phyloP scores from a whole-genome alignment of 768 basidiomycete genomes.

The Kwoniella dendrophila region DNA sequence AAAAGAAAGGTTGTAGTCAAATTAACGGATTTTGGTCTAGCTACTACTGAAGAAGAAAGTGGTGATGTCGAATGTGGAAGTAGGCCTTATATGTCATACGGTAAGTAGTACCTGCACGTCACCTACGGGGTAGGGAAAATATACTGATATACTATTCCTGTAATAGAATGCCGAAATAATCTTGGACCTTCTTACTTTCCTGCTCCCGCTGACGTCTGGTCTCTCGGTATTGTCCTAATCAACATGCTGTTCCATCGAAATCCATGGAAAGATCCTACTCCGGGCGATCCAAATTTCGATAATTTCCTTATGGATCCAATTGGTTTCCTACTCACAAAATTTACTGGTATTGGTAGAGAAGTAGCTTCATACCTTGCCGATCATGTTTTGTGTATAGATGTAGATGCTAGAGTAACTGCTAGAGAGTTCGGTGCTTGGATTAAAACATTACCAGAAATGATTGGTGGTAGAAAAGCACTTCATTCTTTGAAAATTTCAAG shows the following conservation, averaged over 20 bases:
- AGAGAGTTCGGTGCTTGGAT: slow-evolving; percentile 84
- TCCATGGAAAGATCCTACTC: slow-evolving; percentile 93
- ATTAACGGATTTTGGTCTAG: slow-evolving; percentile 93
- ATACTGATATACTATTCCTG: not conserved
- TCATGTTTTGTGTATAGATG: slow-evolving; percentile 76
- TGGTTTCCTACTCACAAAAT: slow-evolving; percentile 84
- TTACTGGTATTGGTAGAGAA: slow-evolving; percentile 65
- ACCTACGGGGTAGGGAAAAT: not conserved
- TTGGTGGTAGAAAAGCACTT: slow-evolving; percentile 58
- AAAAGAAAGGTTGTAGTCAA: slow-evolving; percentile 94
- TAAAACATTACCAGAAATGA: slow-evolving; percentile 73
- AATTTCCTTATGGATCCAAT: slow-evolving; percentile 75
- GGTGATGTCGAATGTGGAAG: slow-evolving; percentile 98
- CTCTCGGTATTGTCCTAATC: slow-evolving; percentile 96
- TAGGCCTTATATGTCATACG: slow-evolving; percentile 98
- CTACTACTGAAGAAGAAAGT: slow-evolving; percentile 82
- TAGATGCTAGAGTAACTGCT: slow-evolving; percentile 73
- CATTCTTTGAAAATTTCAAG: slow-evolving; percentile 38
- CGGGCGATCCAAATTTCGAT: slow-evolving; percentile 75
- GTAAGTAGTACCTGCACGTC: slow-evolving; percentile 59
- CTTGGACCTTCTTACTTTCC: slow-evolving; percentile 91
- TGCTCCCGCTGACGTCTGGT: slow-evolving; percentile 97
- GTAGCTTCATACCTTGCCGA: slow-evolving; percentile 86
- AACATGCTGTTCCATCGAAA: slow-evolving; percentile 99
- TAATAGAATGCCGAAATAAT: slow-evolving; percentile 97